A percentile compares a stretch with the other conserved stretches of the same genome.
Conservation (phyloP, 2,329 filamentous ascomycete genomes). For the Coccinonectria pachysandricola region DNA sequence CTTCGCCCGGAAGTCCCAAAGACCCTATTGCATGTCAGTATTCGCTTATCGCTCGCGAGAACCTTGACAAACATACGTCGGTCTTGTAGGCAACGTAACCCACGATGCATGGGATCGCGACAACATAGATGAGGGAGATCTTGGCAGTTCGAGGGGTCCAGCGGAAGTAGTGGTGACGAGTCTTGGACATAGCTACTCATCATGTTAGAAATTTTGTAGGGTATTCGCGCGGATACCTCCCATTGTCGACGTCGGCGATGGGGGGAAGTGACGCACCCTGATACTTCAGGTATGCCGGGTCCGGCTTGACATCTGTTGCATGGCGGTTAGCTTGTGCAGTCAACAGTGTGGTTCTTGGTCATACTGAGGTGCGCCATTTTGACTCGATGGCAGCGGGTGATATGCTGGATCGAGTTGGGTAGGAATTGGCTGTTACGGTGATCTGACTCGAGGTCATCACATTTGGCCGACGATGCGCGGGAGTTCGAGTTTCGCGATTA, state of each 20-base stretch:
- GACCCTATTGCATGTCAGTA: conserved; percentile 51
- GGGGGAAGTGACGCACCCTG: conserved; percentile 24
- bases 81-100: conserved; percentile 66
- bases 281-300: conserved; percentile 32
- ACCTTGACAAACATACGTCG: conserved; percentile 56
- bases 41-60: background rate
- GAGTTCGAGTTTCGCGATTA: conserved; percentile 15
- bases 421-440: conserved; percentile 16
- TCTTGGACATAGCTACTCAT: conserved; percentile 62
- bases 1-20: conserved; percentile 79
- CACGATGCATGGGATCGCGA: conserved; percentile 60
- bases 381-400: conserved; percentile 14
- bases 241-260: conserved; percentile 6
- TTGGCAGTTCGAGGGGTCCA: conserved; percentile 79
- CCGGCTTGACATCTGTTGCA: conserved; percentile 29
- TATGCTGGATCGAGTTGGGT: conserved; percentile 12
- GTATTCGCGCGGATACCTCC: too few relatives aligned
- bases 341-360: conserved; percentile 3
- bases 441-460: conserved; percentile 11
- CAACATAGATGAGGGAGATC: conserved; percentile 67
- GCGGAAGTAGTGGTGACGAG: conserved; percentile 90
- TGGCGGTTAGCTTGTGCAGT: conserved; percentile 15
- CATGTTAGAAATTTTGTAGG: conserved; percentile 19
- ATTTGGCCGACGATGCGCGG: conserved; percentile 6
- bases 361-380: conserved; percentile 32